These are phyloP conservation scores for Hypoxylon rickii DNA, from an alignment of 495 filamentous ascomycete genomes.

Conservation along the genomic window DNA sequence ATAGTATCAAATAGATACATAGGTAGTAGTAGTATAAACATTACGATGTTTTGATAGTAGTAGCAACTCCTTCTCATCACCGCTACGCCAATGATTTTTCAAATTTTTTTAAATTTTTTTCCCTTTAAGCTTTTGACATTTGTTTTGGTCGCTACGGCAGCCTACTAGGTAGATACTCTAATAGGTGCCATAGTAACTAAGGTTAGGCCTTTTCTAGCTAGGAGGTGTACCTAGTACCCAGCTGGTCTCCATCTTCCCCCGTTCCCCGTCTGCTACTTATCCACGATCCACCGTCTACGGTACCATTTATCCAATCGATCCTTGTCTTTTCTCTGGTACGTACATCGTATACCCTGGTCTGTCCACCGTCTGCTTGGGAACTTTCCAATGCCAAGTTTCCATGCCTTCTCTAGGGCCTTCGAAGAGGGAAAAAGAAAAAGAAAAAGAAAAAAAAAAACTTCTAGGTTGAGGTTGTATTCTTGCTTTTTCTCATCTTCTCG, in stretches of 20 bases:
- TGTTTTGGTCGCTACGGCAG: constrained; percentile 22
- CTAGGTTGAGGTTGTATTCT: constrained; percentile 17
- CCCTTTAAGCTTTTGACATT: constrained; percentile 15
- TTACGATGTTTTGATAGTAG: too few relatives aligned
- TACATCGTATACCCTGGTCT: background rate
- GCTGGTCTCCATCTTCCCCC: background rate
- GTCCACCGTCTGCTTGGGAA: constrained; percentile 18
- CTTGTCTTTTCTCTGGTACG: too few relatives aligned
- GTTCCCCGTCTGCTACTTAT: background rate
- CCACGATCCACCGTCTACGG: constrained; percentile 23
- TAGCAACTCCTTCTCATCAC: constrained; percentile 21
- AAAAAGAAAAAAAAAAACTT: constrained; percentile 19
- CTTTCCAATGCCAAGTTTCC: constrained; percentile 30
- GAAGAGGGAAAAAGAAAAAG: too few relatives aligned
- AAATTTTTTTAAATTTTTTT: too few relatives aligned
- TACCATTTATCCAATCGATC: constrained; percentile 14
- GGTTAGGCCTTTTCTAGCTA: too few relatives aligned
- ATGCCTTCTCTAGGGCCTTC: constrained; percentile 14
- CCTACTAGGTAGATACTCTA: too few relatives aligned
- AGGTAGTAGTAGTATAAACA: too few relatives aligned
- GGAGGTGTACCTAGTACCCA: constrained; percentile 6
- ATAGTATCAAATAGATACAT: too few relatives aligned
- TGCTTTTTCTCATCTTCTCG: constrained; percentile 21
- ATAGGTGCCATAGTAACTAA: too few relatives aligned
- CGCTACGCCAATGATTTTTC: background rate